Conservation (phyloP, 345 rosid genomes). For the Brassica nigra region DNA sequence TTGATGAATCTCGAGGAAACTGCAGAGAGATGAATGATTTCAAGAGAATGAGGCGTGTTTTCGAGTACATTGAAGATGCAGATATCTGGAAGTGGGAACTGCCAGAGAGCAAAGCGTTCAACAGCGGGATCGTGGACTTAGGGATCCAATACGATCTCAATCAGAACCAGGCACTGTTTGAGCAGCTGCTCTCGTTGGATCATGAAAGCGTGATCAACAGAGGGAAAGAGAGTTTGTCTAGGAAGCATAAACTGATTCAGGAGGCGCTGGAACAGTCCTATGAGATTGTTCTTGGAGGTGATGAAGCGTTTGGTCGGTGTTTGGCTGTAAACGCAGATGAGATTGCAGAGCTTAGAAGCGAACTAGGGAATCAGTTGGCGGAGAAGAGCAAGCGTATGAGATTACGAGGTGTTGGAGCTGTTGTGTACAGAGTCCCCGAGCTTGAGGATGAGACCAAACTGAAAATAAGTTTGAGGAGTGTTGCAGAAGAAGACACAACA, state of each 20-base stretch:
- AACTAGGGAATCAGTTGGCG: conserved; percentile 67
- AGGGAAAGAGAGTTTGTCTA: conserved; percentile 55
- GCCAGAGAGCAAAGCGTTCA: conserved; percentile 67
- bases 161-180: conserved; percentile 56
- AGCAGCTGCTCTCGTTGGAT: conserved; percentile 67
- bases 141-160: conserved; percentile 48
- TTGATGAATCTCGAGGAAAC: conserved; percentile 7
- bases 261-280: conserved; percentile 52
- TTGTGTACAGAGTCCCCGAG: conserved; percentile 64
- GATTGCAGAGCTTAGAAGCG: conserved; percentile 65
- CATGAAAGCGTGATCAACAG: conserved; percentile 50
- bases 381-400: conserved; percentile 54
- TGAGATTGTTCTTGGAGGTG: conserved; percentile 61
- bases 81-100: conserved; percentile 82
- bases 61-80: conserved; percentile 71
- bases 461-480: conserved; percentile 75
- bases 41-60: conserved; percentile 50
- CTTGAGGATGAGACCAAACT: conserved; percentile 56
- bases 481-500: conserved; percentile 62
- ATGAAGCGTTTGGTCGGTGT: conserved; percentile 30
- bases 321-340: conserved; percentile 56
- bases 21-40: conserved; percentile 39
- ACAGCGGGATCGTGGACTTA: conserved; percentile 66
- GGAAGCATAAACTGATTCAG: conserved; percentile 57
- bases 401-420: conserved; percentile 65